Evolutionary conservation across 306 rosid genomes (phyloP).

Genomic region (Casuarina glauca): DNA sequence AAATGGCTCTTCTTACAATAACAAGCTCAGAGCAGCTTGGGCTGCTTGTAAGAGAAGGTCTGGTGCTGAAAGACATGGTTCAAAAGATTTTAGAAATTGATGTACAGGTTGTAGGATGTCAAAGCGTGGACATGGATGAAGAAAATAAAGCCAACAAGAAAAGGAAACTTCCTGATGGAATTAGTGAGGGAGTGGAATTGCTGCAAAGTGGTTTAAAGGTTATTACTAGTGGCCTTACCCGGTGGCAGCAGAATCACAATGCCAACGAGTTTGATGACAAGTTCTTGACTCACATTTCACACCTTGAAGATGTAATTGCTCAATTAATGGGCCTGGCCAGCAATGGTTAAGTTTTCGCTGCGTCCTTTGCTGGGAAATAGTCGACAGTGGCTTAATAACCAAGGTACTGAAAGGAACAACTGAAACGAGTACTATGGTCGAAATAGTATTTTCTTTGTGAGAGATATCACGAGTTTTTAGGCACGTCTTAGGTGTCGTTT

Average conservation of each 20-base stretch:
- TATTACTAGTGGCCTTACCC: constrained; percentile 63
- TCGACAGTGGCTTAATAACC: not conserved
- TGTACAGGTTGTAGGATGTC: constrained; percentile 33
- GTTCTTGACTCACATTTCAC: constrained; percentile 60
- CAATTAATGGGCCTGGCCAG: constrained; percentile 61
- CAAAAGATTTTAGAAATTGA: constrained; percentile 42
- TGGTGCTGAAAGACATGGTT: constrained; percentile 54
- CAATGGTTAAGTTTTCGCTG: constrained; percentile 25
- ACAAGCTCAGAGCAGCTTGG: constrained; percentile 62
- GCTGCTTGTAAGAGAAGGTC: constrained; percentile 65
- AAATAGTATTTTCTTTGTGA: not conserved
- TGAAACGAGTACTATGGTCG: not conserved
- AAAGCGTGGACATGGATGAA: constrained; percentile 49
- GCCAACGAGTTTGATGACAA: constrained; percentile 48
- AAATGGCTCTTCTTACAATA: constrained; percentile 54
- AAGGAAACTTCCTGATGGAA: constrained; percentile 75
- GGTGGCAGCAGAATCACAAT: constrained; percentile 60
- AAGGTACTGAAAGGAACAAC: not conserved
- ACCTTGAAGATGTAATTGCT: constrained; percentile 62
- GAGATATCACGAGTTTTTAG: not conserved
- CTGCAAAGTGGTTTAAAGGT: constrained; percentile 67
- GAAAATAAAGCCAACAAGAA: constrained; percentile 50
- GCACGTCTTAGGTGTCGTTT: not conserved
- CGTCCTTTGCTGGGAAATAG: not conserved
- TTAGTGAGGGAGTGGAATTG: constrained; percentile 74